phyloP scores from a whole-genome alignment of 768 basidiomycete species.

The Kwoniella botswanensis region DNA sequence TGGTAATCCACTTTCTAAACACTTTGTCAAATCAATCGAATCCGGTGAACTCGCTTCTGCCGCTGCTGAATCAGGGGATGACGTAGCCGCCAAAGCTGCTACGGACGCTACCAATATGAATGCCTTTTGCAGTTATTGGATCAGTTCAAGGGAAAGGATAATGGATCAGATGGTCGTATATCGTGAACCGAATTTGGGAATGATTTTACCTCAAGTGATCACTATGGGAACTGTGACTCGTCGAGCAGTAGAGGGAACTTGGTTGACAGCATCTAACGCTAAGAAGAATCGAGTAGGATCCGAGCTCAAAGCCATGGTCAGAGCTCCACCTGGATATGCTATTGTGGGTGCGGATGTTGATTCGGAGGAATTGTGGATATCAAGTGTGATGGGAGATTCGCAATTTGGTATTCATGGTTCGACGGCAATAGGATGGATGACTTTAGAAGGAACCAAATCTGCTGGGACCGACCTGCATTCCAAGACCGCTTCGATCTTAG shows the following conservation, averaged over 20 bases:
- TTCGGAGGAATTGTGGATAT: slow-evolving; percentile 98
- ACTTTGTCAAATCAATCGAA: slow-evolving; percentile 84
- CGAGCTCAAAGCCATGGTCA: slow-evolving; percentile 96
- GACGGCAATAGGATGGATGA: slow-evolving; percentile 99
- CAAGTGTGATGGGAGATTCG: slow-evolving; percentile 96
- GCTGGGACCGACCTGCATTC: slow-evolving; percentile 96
- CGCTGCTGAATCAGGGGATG: slow-evolving; percentile 58
- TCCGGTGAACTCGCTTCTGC: slow-evolving; percentile 85
- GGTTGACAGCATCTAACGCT: slow-evolving; percentile 97
- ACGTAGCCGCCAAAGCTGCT: slow-evolving; percentile 65
- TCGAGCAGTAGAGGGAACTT: slow-evolving; percentile 95
- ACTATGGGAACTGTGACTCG: slow-evolving; percentile 99
- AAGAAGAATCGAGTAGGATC: slow-evolving; percentile 98
- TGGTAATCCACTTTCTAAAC: slow-evolving; percentile 87
- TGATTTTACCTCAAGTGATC: slow-evolving; percentile 94
- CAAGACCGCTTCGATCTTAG: slow-evolving; percentile 89
- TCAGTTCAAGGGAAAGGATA: slow-evolving; percentile 88
- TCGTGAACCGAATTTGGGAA: slow-evolving; percentile 64
- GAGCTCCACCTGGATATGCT: slow-evolving; percentile 87
- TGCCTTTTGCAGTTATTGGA: slow-evolving; percentile 96
- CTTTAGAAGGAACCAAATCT: slow-evolving; percentile 92
- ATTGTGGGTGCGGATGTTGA: slow-evolving; percentile 99
- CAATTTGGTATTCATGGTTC: slow-evolving; percentile 97
- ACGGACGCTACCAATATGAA: slow-evolving; percentile 87
- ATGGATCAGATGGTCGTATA: slow-evolving; percentile 91